Base-by-base conservation (phyloP, 2,329 filamentous ascomycete species). In the Fusarium domesticum region DNA sequence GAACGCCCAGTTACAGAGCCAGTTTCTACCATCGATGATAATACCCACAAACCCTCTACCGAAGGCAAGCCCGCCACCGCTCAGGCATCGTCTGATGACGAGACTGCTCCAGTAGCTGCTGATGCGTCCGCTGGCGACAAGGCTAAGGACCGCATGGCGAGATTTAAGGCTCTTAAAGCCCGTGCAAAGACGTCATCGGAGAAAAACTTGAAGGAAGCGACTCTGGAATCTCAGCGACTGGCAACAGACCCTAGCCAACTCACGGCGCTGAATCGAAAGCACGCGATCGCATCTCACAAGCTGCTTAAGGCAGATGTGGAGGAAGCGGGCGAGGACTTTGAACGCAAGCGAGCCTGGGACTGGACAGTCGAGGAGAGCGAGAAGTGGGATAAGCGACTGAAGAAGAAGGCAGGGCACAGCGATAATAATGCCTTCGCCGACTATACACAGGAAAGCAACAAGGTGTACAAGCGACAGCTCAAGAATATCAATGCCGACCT, bases 261-360 rank as follows among this genome's bases (percentile, higher is more conserved):
- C 37, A 82, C 82, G 2, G 80, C 87, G 2, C 73, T 97, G n/a
- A 83, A 86, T 53, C 87, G 91, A 50, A 89, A 90, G 61, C 87
- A 89, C 60, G 91, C 89, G 43, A 84, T 93, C 55, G 92, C 93
- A 16, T 84, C 86, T 6, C 89, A 96, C 66, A 98, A 97, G 63
- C 81, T 98, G 0, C 78, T 96, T 34, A 96, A 96, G 72, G 89
- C 90, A 4, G 90, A 96, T 60, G 84, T 90, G 2, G 88, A 91
- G 65, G 89, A 88, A 15, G 75, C 78, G 0, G 90, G 90, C 25
- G 89, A 88, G 43, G 93, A 97, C 67, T 98, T 97, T 63, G 93
- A 98, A 75, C 87, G 93, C 56, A 96, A 97, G 71, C 84, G 93
- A 32, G 93, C 93, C 2, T 98, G 93, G 93, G 93, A 97, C 71